phyloP scores from a whole-genome alignment of 1,139 yeast genomes.

The Wickerhamiella infanticola region DNA sequence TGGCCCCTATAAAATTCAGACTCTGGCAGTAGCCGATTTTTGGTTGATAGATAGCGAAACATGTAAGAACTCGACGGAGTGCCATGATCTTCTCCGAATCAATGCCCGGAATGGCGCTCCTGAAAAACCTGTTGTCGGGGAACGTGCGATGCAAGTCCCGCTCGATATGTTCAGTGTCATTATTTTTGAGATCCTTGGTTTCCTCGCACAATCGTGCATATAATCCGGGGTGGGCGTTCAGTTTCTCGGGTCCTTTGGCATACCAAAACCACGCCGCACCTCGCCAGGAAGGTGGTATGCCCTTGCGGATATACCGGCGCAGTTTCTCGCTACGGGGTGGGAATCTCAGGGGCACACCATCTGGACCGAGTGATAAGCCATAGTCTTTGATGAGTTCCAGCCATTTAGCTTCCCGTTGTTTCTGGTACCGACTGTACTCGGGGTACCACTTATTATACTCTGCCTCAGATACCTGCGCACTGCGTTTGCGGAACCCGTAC shows the following conservation, averaged over 20 bases:
- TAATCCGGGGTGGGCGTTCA: conserved; percentile 54
- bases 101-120: conserved; percentile 17
- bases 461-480: conserved; percentile 34
- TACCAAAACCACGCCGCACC: conserved; percentile 95
- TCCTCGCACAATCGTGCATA: conserved; percentile 52
- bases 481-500: conserved; percentile 69
- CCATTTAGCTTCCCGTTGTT: conserved; percentile 67
- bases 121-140: conserved; percentile 78
- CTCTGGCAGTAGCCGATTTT: conserved; percentile 93
- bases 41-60: conserved; percentile 79
- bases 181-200: conserved; percentile 36
- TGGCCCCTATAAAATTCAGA: conserved; percentile 78
- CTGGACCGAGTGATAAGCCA: conserved; percentile 33
- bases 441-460: conserved; percentile 64
- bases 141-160: conserved; percentile 85
- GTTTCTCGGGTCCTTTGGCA: conserved; percentile 74
- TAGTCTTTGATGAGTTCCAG: conserved; percentile 41
- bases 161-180: conserved; percentile 83
- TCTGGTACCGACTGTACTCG: conserved; percentile 46
- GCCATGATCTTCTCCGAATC: conserved; percentile 58
- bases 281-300: conserved; percentile 94
- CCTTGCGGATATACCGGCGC: conserved; percentile 70
- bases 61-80: conserved; percentile 62
- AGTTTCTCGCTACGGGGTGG: conserved; percentile 75
- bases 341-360: conserved; percentile 33